Evolutionary conservation across 768 basidiomycete genomes (phyloP), one percentile per base, ranked within the genome.

Genomic region (Tulasnella sp.): DNA sequence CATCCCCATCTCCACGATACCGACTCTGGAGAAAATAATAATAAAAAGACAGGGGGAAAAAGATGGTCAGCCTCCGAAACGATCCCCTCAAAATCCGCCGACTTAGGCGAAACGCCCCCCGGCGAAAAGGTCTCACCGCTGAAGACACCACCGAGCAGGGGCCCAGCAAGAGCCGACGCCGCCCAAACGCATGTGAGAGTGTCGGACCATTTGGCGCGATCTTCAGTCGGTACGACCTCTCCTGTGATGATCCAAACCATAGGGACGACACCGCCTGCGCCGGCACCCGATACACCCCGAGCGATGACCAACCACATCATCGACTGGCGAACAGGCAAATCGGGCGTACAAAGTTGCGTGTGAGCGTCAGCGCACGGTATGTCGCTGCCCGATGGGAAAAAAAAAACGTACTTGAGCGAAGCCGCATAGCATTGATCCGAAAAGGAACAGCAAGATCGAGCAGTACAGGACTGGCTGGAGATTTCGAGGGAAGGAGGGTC

Each of bases 1-100:
- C 93, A 95, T 74, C 90, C 92, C 91, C 92, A 95, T 88, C 94
- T 87, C 93, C 93, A 95, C 81, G 86, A 90, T 75, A 91, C 81
- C 44, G 73, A 80, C 39, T 79, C 79, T 78, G 57, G 7, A 29
- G 3, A 23, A 35, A 23, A 39, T 75, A 37, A 73, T 35, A 35
- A 70, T 32, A 35, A 67, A 67, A 20, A 18, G 29, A 67, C 16
- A 26, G 7, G 29, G 26, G 26, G 26, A 16, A 35, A 26, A 29
- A 35, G 32, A 67, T 67, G 29, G 61, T 67, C 61, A 67, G 61
- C 61, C 61, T 67, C 61, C 32, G 32, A 23, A 57, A 26, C 55
- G 55, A 67, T 32, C 57, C 57, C 13, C 20, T 61, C 61, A 67
- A 67, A 67, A 35, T 32, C 61, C 61, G 61, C 61, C 26, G 61